Base-by-base conservation (phyloP, 2,329 filamentous ascomycete genomes). In the Colletotrichum agaves region DNA sequence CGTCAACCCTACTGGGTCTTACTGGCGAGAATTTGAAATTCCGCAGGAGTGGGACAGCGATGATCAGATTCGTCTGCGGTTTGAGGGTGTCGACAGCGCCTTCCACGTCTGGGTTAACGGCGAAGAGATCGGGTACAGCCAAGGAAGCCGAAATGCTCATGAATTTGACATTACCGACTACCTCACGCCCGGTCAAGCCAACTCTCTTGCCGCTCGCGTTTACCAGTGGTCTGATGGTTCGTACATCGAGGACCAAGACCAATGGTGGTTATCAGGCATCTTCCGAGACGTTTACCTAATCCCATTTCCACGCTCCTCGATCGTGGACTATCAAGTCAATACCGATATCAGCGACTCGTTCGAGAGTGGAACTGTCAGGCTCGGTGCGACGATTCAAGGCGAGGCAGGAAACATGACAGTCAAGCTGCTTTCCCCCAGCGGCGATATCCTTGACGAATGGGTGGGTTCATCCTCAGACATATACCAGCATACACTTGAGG, bases 61-160 rank as follows among this genome's bases (percentile, higher is more conserved):
- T 4, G 76, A 83, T 17, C 88, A 91, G 70, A 81, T 91, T n/a
- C 81, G 90, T 13, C 78, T 94, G 2, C 82, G 91, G 3, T 93
- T 93, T 64, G 91, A 93, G 71, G 91, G 91, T 0, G 91, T 93
- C 0, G 91, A 93, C 73, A 87, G 88, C 49, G 87, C 91, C 0
- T 93, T 91, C 69, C 88, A 91, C 70, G 81, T 92, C 2, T 93
- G 87, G 85, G 74, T 94, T 3, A 93, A 93, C 72, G 89, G 90
- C 0, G 78, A 81, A 15, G 81, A 89, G 56, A 84, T 92, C 4
- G 91, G 91, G 0, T 93, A 93, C 73, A 88, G 87, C 3, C 91
- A 93, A 73, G 91, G 91, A 1, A 88, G 88, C 7, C 83, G 91
- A n/a, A 93, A 93, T 68, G 87, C 91, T 0, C 87, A 87, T 33